Percentiles rank a stretch among this genome's conserved stretches.
Evolutionary conservation across 164 flowering plant species (phyloP).

Genomic region (Stephania cephalantha): DNA sequence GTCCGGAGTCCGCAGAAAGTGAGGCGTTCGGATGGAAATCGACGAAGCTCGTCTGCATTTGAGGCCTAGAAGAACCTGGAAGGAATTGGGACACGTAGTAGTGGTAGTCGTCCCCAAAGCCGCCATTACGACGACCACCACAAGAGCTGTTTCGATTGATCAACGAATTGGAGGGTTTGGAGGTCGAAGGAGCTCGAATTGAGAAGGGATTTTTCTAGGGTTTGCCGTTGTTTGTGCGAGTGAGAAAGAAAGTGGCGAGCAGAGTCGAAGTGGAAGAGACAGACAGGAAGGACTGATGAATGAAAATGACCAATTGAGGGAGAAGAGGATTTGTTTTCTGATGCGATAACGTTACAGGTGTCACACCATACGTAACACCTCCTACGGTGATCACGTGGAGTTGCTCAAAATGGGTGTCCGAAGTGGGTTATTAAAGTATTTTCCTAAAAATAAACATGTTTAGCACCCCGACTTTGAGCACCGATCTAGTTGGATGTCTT

Average conservation of each 20-base stretch:
- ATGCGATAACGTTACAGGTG: too few species aligned
- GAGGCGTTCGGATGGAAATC: conserved; percentile 16
- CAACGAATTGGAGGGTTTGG: background rate
- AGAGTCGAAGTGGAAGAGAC: background rate
- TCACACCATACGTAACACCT: too few species aligned
- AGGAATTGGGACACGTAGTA: conserved; percentile 50
- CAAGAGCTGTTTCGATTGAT: background rate
- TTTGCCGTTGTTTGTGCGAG: background rate
- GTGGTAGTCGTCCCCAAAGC: conserved; percentile 31
- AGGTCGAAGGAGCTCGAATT: background rate
- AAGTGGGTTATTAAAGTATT: too few species aligned
- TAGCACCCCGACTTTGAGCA: too few species aligned
- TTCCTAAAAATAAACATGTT: too few species aligned
- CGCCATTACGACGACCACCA: conserved; percentile 29
- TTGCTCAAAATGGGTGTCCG: too few species aligned
- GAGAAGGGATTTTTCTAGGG: background rate
- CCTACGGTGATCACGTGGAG: too few species aligned
- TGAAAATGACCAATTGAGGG: background rate
- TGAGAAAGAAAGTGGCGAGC: background rate
- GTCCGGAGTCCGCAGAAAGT: conserved; percentile 1
- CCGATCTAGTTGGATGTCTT: too few species aligned
- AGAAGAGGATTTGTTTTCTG: too few species aligned
- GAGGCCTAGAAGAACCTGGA: conserved; percentile 56
- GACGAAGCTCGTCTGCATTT: conserved; percentile 23
- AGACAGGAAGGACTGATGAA: background rate